phyloP scores from a whole-genome alignment of 2,329 filamentous ascomycete species.

The Camptophora hylomeconis region DNA sequence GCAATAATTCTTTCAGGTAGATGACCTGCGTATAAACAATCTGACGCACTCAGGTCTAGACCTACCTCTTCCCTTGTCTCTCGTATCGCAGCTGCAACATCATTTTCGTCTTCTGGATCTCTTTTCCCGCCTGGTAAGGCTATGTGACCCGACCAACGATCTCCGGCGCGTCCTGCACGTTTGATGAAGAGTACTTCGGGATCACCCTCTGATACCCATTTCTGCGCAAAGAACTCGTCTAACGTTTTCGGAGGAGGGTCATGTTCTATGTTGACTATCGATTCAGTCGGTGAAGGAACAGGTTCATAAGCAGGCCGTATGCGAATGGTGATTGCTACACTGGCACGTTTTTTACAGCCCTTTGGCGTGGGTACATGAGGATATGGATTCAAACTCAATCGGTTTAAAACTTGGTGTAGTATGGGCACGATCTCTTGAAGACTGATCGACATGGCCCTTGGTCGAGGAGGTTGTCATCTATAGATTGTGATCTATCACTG shows the following conservation, averaged over 20 bases:
- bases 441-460: too few relatives aligned
- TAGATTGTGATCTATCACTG: too few relatives aligned
- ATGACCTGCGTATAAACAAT: constrained; percentile 43
- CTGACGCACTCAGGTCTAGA: constrained; percentile 39
- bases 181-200: constrained; percentile 63
- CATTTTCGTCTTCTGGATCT: constrained; percentile 51
- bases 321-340: constrained; percentile 51
- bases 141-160: constrained; percentile 58
- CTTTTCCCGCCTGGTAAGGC: constrained; percentile 55
- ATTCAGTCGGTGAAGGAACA: constrained; percentile 29
- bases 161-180: constrained; percentile 48
- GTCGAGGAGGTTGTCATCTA: too few relatives aligned
- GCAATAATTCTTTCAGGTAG: constrained; percentile 54
- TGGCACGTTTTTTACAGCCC: constrained; percentile 45
- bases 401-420: constrained; percentile 11
- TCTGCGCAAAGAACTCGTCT: constrained; percentile 47
- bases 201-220: constrained; percentile 53
- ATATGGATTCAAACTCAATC: constrained; percentile 21
- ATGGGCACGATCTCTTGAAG: constrained; percentile 11
- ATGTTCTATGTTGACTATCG: constrained; percentile 10
- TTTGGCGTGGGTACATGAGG: constrained; percentile 34
- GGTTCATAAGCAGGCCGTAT: constrained; percentile 45
- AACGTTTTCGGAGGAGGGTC: constrained; percentile 22
- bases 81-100: constrained; percentile 48
- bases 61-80: constrained; percentile 57